Percentiles rank a stretch among this genome's conserved stretches.
These are phyloP conservation scores for Lentinus brumalis DNA, from an alignment of 768 basidiomycete genomes.

Conservation along the genomic window DNA sequence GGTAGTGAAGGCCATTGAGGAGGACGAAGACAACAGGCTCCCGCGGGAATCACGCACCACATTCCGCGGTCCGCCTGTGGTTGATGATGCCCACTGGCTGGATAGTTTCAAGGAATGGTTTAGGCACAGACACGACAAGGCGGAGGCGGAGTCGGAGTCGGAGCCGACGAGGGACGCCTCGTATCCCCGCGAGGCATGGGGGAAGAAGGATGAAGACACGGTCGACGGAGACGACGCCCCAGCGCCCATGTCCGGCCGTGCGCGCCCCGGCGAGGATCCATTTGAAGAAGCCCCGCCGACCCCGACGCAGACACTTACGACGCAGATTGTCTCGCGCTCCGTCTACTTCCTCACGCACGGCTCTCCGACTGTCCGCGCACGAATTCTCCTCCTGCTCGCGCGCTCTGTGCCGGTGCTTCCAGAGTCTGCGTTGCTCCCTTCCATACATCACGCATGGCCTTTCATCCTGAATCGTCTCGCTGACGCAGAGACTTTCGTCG, in stretches of 20 bases:
- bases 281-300: slow-evolving; percentile 57
- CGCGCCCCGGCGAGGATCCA: slow-evolving; percentile 27
- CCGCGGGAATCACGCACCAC: slow-evolving; percentile 13
- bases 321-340: slow-evolving; percentile 85
- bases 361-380: slow-evolving; percentile 82
- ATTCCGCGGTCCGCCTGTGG: not conserved
- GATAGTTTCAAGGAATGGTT: slow-evolving; percentile 70
- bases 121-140: slow-evolving; percentile 44
- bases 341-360: slow-evolving; percentile 89
- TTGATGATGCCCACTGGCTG: slow-evolving; percentile 37
- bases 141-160: slow-evolving; percentile 6
- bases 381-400: slow-evolving; percentile 74
- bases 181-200: slow-evolving; percentile 65
- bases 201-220: slow-evolving; percentile 28
- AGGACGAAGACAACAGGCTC: slow-evolving; percentile 43
- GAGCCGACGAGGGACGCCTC: slow-evolving; percentile 45
- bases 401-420: slow-evolving; percentile 73
- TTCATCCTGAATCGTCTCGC: slow-evolving; percentile 82
- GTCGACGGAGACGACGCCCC: slow-evolving; percentile 25
- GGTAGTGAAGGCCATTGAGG: slow-evolving; percentile 76
- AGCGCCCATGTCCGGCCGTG: slow-evolving; percentile 18
- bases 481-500: slow-evolving; percentile 77
- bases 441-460: slow-evolving; percentile 92
- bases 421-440: slow-evolving; percentile 76
- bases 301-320: slow-evolving; percentile 72